Evolutionary conservation across 2,329 filamentous ascomycete species (phyloP).

Genomic region (Talaromyces sp.): DNA sequence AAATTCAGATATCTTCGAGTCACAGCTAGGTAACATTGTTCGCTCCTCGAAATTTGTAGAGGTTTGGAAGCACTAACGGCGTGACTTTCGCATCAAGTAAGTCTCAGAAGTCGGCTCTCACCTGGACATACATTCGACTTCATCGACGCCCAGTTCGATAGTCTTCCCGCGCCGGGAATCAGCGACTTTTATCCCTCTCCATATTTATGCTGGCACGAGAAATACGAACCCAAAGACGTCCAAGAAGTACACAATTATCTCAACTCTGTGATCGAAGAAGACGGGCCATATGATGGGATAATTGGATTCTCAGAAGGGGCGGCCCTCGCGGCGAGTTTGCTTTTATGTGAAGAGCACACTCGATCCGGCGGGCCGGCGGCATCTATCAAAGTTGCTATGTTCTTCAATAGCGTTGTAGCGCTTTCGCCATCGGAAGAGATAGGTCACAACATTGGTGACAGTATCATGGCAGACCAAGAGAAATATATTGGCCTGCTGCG

Average conservation of each 20-base stretch:
- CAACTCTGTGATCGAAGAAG: conserved; percentile 32
- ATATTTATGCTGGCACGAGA: conserved; percentile 4
- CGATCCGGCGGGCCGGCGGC: not conserved
- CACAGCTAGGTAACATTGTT: not conserved
- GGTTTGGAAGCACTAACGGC: not conserved
- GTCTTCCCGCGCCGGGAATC: not conserved
- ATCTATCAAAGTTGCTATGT: conserved; percentile 3
- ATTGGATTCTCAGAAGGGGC: conserved; percentile 84
- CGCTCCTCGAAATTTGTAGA: not conserved
- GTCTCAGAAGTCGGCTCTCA: not conserved
- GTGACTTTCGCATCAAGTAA: not conserved
- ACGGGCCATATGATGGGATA: conserved; percentile 70
- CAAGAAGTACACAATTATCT: conserved; percentile 3
- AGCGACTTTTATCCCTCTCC: conserved; percentile 5
- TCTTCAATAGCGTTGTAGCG: not conserved
- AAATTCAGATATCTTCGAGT: conserved; percentile 9
- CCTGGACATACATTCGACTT: conserved; percentile 4
- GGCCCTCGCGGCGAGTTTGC: conserved; percentile 52
- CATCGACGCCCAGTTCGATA: conserved; percentile 1
- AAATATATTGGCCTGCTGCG: not conserved
- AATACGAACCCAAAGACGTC: not conserved
- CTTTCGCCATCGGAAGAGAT: not conserved
- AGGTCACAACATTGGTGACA: not conserved
- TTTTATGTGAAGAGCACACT: not conserved
- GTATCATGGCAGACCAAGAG: not conserved